phyloP scores from a whole-genome alignment of 2,329 filamentous ascomycete genomes.

The Trichoderma hamatum region DNA sequence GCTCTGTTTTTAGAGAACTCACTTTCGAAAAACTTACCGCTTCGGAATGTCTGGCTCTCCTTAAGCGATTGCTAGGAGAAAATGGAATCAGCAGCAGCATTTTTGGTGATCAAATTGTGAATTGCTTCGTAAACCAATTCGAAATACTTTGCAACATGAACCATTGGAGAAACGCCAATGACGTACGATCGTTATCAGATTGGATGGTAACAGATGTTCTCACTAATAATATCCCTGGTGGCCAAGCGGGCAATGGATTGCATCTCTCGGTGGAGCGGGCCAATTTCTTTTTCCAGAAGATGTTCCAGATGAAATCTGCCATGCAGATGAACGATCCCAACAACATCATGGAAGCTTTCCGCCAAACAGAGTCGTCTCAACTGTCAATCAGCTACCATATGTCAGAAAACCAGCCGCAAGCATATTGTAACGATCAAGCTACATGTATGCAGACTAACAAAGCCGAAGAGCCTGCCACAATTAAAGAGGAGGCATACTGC shows the following conservation, averaged over 20 bases:
- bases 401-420: background rate
- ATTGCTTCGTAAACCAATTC: background rate
- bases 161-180: background rate
- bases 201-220: conserved; percentile 12
- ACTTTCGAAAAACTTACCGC: background rate
- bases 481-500: background rate
- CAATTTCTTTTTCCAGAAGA: background rate
- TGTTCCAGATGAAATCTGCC: background rate
- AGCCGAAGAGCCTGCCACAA: background rate
- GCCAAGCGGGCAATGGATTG: background rate
- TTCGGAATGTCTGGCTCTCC: background rate
- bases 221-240: background rate
- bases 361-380: background rate
- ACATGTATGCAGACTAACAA: background rate
- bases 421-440: background rate
- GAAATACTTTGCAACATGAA: background rate
- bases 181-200: background rate
- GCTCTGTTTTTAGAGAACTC: background rate
- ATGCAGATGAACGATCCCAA: background rate
- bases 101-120: background rate
- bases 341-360: background rate
- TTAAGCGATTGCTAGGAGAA: background rate
- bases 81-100: background rate
- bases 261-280: background rate
- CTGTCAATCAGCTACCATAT: conserved; percentile 1